These are phyloP conservation scores for Triglochin maritima DNA, from an alignment of 106 monocot species.

Conservation along the genomic window DNA sequence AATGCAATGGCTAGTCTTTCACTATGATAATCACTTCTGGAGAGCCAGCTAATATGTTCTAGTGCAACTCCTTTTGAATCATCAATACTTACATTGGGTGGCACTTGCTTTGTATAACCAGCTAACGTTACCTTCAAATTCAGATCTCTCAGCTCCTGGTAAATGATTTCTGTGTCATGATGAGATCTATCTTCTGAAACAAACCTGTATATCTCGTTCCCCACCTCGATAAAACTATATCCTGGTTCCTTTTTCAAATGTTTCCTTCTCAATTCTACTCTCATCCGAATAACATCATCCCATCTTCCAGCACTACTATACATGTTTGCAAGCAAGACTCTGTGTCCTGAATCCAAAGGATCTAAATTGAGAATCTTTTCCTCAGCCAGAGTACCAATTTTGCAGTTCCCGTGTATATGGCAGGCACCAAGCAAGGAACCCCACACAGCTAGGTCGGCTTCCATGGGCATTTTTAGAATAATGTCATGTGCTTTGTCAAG, in stretches of 20 bases:
- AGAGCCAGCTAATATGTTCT: neutral
- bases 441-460: constrained; percentile 17
- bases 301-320: constrained; percentile 13
- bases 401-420: constrained; percentile 7
- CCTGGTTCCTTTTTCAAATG: constrained; percentile 6
- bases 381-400: constrained; percentile 9
- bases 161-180: constrained; percentile 13
- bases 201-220: constrained; percentile 4
- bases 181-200: constrained; percentile 17
- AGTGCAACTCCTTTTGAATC: neutral
- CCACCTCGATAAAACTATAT: constrained; percentile 11
- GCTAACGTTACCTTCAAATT: neutral
- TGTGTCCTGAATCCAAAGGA: constrained; percentile 7
- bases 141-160: constrained; percentile 8
- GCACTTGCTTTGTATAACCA: constrained; percentile 7
- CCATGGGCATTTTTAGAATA: constrained; percentile 10
- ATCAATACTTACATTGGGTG: neutral
- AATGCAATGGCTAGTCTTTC: constrained; percentile 20
- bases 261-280: constrained; percentile 5
- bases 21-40: constrained; percentile 10
- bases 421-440: constrained; percentile 21
- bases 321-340: constrained; percentile 13
- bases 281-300: constrained; percentile 15
- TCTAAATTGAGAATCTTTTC: constrained; percentile 5
- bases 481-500: constrained; percentile 9